Evolutionary conservation across 768 basidiomycete species (phyloP), one percentile per base, ranked within the genome.

Genomic region (Suillus occidentalis): DNA sequence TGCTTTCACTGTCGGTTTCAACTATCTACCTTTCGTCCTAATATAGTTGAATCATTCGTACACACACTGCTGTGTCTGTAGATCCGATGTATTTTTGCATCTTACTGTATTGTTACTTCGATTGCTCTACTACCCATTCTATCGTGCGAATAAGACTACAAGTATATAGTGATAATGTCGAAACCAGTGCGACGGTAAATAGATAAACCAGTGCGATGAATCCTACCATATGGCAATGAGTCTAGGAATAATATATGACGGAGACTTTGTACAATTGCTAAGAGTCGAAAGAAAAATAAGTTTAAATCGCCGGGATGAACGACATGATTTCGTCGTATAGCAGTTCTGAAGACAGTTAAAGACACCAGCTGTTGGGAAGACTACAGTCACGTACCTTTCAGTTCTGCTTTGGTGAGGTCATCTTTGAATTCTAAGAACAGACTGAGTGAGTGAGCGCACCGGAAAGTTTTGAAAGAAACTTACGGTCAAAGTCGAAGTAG

Each of bases 401-500:
- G 79, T 70, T 94, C 88, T 56, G 87, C 87, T 69, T 91, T 87
- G 65, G 84, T 89, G 67, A 95, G 84, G 61, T 88, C 84, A 42
- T 92, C 91, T 77, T 92, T 89, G 73, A 87, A 84, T 65, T 87
- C 85, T 88, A 68, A 12, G 31, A n/a, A 25, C 63, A 61, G 60
- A 4, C 61, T 61, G 58, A 65, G 39, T 64, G 70, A 47, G 64
- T 50, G 36, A 60, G 62, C 14, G 31, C 16, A 16, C 43, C 14
- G 8, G 60, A 59, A 34, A 49, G 22, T 39, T 45, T 47, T 34
- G 43, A 50, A 56, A 45, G 49, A 10, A 25, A 77, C 89, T 76
- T 72, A 90, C 87, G 80, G 75, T 97, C 95, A 72, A 96, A 97
- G 69, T 94, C 90, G 76, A 97, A 97, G 78, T 95, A 97, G 53